Base-by-base conservation (phyloP, 805 yeast genomes). In the Candida nemodendra region DNA sequence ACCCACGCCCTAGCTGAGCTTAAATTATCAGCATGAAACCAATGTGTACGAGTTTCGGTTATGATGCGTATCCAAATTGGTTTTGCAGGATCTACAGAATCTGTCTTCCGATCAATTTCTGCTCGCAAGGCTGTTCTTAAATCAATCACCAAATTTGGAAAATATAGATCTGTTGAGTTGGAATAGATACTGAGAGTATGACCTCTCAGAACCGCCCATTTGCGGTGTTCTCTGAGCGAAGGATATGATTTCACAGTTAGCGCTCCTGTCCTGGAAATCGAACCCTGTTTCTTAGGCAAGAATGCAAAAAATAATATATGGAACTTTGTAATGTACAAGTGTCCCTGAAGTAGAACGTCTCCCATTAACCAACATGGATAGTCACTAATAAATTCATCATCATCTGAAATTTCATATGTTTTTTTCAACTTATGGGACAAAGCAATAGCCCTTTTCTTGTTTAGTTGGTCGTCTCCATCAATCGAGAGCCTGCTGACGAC, bases 271-370 rank as follows among this genome's bases (percentile, higher is more conserved):
- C 69, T 62, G 14, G 76, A 54, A 3, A 71, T 55, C 4, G 66
- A 62, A 3, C 72, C 71, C 15, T 66, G 61, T 18, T 54, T 62
- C 28, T 74, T 73, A 0, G 97, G 96, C 8, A 91, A 59, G 48
- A 78, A 79, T 0, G 96, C 93, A 63, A 83, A 83, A 55, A 86
- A 91, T 30, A 87, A 62, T 5, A 90, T 56, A 44, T 76, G 76
- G 12, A 71, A 65, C 29, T 68, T 61, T 1, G 97, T 89, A 18
- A 91, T 59, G 50, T 84, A 84, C 13, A 89, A 59, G 51, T 84
- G 90, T 2, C 98, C 98, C 59, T 88, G 96, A 18, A 89, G 64
- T 18, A 91, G 65, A 0, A 90, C 93, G 51, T 86, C 95, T 42
- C 80, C 76, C 40, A 88, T 67, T 25, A 90, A 65, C 95, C 96